Conservation (phyloP, 2,329 filamentous ascomycete genomes). For the Xylaria sp. region DNA sequence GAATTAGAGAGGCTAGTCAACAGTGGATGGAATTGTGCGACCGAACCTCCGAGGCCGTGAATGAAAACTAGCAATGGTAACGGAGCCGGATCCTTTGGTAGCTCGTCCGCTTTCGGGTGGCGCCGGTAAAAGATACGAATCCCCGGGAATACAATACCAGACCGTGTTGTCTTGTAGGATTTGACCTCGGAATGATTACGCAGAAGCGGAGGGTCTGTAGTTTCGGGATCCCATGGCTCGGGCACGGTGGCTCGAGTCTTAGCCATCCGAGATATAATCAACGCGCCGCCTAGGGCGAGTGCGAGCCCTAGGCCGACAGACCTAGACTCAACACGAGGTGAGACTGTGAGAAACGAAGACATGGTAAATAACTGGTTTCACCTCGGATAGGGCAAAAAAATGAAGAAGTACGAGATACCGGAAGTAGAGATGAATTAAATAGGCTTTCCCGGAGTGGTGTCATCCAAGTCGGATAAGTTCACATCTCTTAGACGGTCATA, state of each 20-base stretch:
- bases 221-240: slow-evolving; percentile 55
- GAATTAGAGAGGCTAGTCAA: slow-evolving; percentile 84
- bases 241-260: slow-evolving; percentile 41
- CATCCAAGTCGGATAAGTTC: slow-evolving; percentile 21
- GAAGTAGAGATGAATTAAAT: slow-evolving; percentile 11
- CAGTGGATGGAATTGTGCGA: slow-evolving; percentile 86
- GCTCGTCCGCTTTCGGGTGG: slow-evolving; percentile 83
- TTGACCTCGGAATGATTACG: slow-evolving; percentile 78
- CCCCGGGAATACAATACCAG: slow-evolving; percentile 73
- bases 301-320: slow-evolving; percentile 40
- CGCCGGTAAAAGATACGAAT: slow-evolving; percentile 86
- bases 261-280: slow-evolving; percentile 44
- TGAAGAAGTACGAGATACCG: background rate
- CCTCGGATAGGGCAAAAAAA: slow-evolving; percentile 11
- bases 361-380: slow-evolving; percentile 45
- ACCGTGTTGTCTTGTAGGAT: slow-evolving; percentile 76
- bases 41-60: slow-evolving; percentile 91
- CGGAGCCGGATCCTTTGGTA: slow-evolving; percentile 77
- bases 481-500: slow-evolving; percentile 17
- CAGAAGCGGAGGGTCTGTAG: slow-evolving; percentile 81
- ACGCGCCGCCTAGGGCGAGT: slow-evolving; percentile 42
- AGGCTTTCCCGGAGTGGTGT: background rate
- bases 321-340: slow-evolving; percentile 27
- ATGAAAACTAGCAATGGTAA: slow-evolving; percentile 90
- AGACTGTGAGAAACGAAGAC: slow-evolving; percentile 38